Evolutionary conservation across 2,329 filamentous ascomycete species (phyloP).

Genomic region (Neofusicoccum umdonicola): DNA sequence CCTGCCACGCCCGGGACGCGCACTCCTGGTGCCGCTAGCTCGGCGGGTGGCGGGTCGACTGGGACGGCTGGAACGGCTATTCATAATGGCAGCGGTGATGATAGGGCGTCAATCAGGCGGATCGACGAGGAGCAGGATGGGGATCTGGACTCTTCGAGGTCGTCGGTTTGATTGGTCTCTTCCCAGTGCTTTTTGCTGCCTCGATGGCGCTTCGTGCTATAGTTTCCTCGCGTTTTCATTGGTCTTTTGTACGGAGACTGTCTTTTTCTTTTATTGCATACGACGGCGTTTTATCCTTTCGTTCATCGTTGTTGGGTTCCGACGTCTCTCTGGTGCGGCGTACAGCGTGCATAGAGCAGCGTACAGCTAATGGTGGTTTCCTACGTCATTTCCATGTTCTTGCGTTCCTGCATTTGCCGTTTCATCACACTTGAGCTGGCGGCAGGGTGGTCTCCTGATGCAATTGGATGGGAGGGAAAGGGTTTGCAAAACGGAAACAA

Average conservation of each 20-base stretch:
- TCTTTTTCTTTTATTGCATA: not conserved
- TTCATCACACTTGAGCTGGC: not conserved
- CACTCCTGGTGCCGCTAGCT: not conserved
- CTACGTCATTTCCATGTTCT: not conserved
- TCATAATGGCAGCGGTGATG: not conserved
- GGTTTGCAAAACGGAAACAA: too few species aligned
- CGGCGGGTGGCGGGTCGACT: not conserved
- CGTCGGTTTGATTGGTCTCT: not conserved
- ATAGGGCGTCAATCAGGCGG: not conserved
- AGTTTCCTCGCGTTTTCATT: not conserved
- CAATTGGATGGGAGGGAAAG: too few species aligned
- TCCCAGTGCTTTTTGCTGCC: not conserved
- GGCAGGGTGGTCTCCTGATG: not conserved
- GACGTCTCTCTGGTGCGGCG: not conserved
- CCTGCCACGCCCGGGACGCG: not conserved
- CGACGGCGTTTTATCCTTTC: not conserved
- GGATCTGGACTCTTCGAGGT: not conserved
- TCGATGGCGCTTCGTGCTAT: not conserved
- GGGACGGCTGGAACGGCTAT: not conserved
- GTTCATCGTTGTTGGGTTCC: not conserved
- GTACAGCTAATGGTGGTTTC: not conserved
- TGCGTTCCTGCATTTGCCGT: not conserved
- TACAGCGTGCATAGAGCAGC: not conserved
- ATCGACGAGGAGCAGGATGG: not conserved
- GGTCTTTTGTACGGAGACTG: not conserved